These are phyloP conservation scores for Trichomonas gallinae DNA, from an alignment of 208 protist species.

Conservation along the genomic window DNA sequence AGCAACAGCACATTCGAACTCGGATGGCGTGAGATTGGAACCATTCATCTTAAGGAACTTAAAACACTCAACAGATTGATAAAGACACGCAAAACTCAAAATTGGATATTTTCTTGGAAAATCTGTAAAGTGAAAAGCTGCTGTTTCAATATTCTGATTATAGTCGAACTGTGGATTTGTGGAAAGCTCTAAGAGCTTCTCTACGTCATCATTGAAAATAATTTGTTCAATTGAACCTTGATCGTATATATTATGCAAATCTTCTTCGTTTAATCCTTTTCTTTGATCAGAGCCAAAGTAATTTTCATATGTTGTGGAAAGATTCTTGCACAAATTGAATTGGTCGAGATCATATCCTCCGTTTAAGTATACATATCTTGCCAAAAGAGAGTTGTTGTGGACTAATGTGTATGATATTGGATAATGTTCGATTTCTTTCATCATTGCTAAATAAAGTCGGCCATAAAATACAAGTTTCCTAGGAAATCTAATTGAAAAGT, in stretches of 20 bases:
- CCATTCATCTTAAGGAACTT: neutral
- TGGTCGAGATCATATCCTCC: neutral
- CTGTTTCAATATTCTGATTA: neutral
- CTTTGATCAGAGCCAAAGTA: neutral
- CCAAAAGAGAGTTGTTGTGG: neutral
- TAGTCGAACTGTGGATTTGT: neutral
- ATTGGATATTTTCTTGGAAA: neutral
- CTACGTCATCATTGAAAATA: neutral
- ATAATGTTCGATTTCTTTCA: neutral
- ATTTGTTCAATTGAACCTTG: neutral
- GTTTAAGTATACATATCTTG: neutral
- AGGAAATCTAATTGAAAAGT: neutral
- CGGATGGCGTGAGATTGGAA: neutral
- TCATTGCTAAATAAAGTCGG: neutral
- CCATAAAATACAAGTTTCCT: neutral
- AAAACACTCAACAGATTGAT: neutral
- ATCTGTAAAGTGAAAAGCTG: neutral
- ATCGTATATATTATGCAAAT: neutral
- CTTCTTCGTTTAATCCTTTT: neutral
- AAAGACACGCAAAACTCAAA: neutral
- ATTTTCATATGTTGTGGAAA: neutral
- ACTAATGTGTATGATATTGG: neutral
- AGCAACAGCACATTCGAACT: neutral
- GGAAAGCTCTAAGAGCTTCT: neutral
- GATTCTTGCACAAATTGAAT: neutral